phyloP scores from a whole-genome alignment of 1,284 basidiomycete species.

The Puccinia hordei region DNA sequence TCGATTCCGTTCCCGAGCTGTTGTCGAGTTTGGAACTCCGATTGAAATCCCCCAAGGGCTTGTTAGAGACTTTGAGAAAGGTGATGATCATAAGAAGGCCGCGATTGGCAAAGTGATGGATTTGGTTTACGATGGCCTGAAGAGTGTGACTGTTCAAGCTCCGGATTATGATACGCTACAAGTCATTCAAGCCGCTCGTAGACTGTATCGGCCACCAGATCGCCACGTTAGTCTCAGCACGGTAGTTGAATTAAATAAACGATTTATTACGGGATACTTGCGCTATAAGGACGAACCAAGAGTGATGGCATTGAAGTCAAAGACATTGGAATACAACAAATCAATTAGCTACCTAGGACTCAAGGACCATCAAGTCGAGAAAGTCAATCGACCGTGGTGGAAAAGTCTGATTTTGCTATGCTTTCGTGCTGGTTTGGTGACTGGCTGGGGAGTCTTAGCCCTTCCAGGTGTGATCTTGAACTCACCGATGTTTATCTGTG shows the following conservation, averaged over 20 bases:
- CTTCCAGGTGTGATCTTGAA: slow-evolving; percentile 94
- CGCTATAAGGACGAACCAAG: slow-evolving; percentile 92
- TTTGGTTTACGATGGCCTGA: slow-evolving; percentile 90
- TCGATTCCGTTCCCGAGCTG: slow-evolving; percentile 88
- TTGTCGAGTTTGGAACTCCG: slow-evolving; percentile 93
- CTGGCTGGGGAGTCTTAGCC: slow-evolving; percentile 82
- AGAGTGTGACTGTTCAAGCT: slow-evolving; percentile 92
- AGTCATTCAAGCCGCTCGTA: slow-evolving; percentile 92
- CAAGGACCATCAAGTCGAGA: slow-evolving; percentile 94
- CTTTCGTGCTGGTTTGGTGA: slow-evolving; percentile 79
- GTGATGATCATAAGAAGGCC: slow-evolving; percentile 83
- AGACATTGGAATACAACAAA: slow-evolving; percentile 93
- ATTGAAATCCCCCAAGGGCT: slow-evolving; percentile 83
- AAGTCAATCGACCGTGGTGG: slow-evolving; percentile 71
- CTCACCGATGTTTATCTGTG: slow-evolving; percentile 89
- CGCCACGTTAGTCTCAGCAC: slow-evolving; percentile 92
- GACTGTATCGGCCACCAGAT: slow-evolving; percentile 91
- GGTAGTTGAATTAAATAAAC: slow-evolving; percentile 93
- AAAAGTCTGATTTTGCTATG: slow-evolving; percentile 81
- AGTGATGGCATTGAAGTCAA: slow-evolving; percentile 76
- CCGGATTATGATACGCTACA: slow-evolving; percentile 95
- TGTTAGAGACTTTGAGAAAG: slow-evolving; percentile 85
- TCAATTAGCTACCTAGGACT: slow-evolving; percentile 88
- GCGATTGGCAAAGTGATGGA: slow-evolving; percentile 88
- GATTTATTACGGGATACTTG: slow-evolving; percentile 88